Evolutionary conservation across 2,329 filamentous ascomycete species (phyloP).

Genomic region (Xylaria sp.): DNA sequence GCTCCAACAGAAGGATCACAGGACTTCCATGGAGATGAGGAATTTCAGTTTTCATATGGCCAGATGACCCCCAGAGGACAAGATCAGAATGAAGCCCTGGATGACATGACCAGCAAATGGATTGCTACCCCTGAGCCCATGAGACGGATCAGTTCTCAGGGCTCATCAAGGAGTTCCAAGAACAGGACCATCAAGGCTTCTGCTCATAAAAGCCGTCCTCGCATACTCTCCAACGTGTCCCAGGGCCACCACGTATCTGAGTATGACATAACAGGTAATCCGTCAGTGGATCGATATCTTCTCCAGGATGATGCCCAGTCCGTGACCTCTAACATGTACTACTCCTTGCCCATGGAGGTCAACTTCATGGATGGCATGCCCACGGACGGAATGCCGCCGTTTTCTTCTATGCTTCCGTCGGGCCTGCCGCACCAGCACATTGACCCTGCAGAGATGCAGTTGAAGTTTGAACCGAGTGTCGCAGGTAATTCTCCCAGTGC

Average conservation of each 20-base stretch:
- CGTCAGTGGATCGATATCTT: conserved; percentile 48
- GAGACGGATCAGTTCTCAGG: conserved; percentile 41
- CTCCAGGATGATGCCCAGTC: conserved; percentile 46
- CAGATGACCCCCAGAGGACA: conserved; percentile 49
- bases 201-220: conserved; percentile 39
- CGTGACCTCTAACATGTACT: conserved; percentile 46
- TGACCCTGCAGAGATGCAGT: conserved; percentile 51
- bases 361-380: conserved; percentile 39
- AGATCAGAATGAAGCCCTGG: conserved; percentile 42
- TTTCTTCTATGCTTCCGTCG: conserved; percentile 37
- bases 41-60: conserved; percentile 50
- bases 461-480: conserved; percentile 48
- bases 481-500: conserved; percentile 46
- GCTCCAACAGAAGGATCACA: conserved; percentile 54
- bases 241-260: conserved; percentile 45
- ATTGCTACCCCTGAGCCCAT: conserved; percentile 39
- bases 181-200: conserved; percentile 40
- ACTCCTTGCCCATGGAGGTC: conserved; percentile 34
- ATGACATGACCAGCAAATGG: conserved; percentile 47
- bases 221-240: conserved; percentile 44
- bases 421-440: conserved; percentile 49
- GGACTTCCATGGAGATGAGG: conserved; percentile 56
- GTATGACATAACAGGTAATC: conserved; percentile 50
- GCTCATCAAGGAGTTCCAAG: conserved; percentile 43
- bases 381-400: conserved; percentile 40